Evolutionary conservation across 2,329 filamentous ascomycete genomes (phyloP), one percentile per base, ranked within the genome.

Genomic region (Fragosphaeria purpurea): DNA sequence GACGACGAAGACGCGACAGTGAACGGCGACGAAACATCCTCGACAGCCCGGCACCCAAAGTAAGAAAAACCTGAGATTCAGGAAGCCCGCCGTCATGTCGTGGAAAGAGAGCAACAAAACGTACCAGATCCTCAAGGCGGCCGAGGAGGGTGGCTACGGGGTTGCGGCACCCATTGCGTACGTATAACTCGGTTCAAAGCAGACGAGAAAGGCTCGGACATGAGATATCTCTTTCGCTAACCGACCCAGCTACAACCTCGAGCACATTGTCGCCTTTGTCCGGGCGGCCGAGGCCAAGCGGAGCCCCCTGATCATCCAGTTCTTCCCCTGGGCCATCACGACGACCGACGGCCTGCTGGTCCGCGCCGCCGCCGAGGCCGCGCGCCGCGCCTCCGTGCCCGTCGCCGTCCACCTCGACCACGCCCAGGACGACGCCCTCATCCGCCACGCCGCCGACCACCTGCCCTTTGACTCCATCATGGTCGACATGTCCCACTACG

Each of bases 401-500:
- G 65, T 82, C 12, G 70, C 73, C 2, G 65, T 82, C 10, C 79
- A 82, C 63, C 73, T 83, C 61, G 79, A 82, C 65, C 79, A 82
- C 63, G 77, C 77, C 7, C 79, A 82, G 56, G 74, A 71, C 8
- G 73, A 76, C 13, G 72, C 73, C 49, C 73, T 77, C 41, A 79
- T 82, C 57, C 71, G 71, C 6, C 65, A 65, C 2, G 77, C 77
- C 0, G 77, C 77, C 0, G 70, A 74, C 52, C 66, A 70, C 5
- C 67, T 78, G 44, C 71, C 70, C 0, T 85, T 85, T 58, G 82
- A 85, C 61, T 74, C 70, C 44, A 83, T 86, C 63, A 86, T 87
- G 83, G 79, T 86, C 4, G 83, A 87, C 63, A 87, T 87, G 83
- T 79, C 73, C 53, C 83, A 86, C 62, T 83, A 84, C 61, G 81